phyloP scores from a whole-genome alignment of 768 basidiomycete genomes.

The Phlebiopsis flavidoalba region DNA sequence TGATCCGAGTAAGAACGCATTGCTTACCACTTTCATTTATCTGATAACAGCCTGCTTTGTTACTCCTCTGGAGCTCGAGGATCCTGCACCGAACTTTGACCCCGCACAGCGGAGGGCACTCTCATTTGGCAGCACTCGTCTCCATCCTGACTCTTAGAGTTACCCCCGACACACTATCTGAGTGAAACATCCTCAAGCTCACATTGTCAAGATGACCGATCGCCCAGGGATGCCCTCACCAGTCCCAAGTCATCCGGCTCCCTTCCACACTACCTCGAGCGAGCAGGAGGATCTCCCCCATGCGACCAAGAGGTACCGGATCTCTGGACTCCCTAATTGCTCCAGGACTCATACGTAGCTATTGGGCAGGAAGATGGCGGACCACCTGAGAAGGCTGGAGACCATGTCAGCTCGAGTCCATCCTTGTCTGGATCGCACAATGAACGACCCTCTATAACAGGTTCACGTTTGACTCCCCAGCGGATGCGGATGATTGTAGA shows the following conservation, averaged over 20 bases:
- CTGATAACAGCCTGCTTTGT: neutral
- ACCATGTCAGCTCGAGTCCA: conserved; percentile 35
- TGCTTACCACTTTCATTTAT: neutral
- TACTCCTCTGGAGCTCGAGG: neutral
- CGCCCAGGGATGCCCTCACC: conserved; percentile 4
- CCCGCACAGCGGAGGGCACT: conserved; percentile 2
- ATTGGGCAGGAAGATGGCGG: conserved; percentile 76
- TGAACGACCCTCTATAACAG: conserved; percentile 31
- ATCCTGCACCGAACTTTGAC: neutral
- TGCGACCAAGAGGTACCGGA: conserved; percentile 80
- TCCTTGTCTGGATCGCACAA: neutral
- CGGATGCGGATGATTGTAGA: conserved; percentile 97
- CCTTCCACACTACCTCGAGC: conserved; percentile 84
- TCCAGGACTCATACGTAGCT: conserved; percentile 13
- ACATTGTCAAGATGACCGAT: conserved; percentile 9
- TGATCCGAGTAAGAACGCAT: no score
- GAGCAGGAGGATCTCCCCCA: conserved; percentile 87
- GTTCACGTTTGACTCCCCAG: conserved; percentile 84
- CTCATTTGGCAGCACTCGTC: neutral
- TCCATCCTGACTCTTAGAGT: neutral
- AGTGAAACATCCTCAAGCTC: neutral
- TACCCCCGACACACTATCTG: neutral
- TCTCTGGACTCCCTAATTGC: neutral
- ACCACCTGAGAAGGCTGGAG: conserved; percentile 90
- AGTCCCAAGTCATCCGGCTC: conserved; percentile 35